Percentiles rank a stretch among this genome's conserved stretches.
These are phyloP conservation scores for Pilatotrama ljubarskyi DNA, from an alignment of 768 basidiomycete species.

Conservation along the genomic window DNA sequence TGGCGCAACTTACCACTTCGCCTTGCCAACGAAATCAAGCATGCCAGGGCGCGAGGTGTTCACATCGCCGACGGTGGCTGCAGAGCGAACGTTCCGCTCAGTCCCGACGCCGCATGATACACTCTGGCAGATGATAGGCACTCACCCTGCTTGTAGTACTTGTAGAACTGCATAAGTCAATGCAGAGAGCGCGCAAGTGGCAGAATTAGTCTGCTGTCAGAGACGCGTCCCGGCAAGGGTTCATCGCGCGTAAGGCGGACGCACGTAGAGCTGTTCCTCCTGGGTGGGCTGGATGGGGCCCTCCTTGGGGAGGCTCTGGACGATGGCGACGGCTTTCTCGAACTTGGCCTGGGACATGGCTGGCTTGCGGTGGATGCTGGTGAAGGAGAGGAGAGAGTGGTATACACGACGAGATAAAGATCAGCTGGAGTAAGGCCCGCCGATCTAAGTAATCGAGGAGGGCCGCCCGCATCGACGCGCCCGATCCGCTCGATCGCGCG, in stretches of 20 bases:
- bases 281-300: slow-evolving; percentile 74
- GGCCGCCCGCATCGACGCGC: slow-evolving; percentile 15
- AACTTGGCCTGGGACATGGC: slow-evolving; percentile 73
- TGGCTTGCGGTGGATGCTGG: slow-evolving; percentile 4
- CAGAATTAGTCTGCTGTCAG: slow-evolving; percentile 2
- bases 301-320: slow-evolving; percentile 69
- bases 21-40: slow-evolving; percentile 84
- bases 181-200: not conserved
- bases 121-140: slow-evolving; percentile 7
- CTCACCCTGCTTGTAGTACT: slow-evolving; percentile 89
- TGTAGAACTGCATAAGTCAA: slow-evolving; percentile 73
- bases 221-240: not conserved
- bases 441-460: slow-evolving; percentile 8
- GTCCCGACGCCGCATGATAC: slow-evolving; percentile 3
- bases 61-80: slow-evolving; percentile 76
- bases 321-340: slow-evolving; percentile 70
- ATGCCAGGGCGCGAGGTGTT: slow-evolving; percentile 66
- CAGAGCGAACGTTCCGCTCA: not conserved
- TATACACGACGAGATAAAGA: slow-evolving; percentile 9
- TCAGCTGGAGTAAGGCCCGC: slow-evolving; percentile 6
- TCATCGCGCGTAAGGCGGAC: slow-evolving; percentile 32
- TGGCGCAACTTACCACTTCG: slow-evolving; percentile 70
- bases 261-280: slow-evolving; percentile 78
- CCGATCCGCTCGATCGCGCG: slow-evolving; percentile 20
- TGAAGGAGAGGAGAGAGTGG: not conserved